Evolutionary conservation across 495 filamentous ascomycete species (phyloP).

Genomic region (Pseudomonodictys pantanalensis): DNA sequence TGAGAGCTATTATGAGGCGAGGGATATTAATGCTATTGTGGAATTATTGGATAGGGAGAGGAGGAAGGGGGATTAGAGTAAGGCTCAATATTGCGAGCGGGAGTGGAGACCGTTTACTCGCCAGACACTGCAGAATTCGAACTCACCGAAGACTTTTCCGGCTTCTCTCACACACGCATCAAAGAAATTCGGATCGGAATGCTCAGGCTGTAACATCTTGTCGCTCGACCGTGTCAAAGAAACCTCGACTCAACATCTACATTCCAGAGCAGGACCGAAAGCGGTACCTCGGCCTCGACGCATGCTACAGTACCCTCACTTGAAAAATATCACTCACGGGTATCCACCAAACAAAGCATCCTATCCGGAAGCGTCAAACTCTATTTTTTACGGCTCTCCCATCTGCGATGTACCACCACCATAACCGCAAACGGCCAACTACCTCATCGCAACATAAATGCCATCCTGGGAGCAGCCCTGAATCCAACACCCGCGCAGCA

Average conservation of each 20-base stretch:
- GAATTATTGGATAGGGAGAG: neutral
- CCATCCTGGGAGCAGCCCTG: slow-evolving; percentile 10
- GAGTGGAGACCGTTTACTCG: neutral
- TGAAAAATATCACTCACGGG: neutral
- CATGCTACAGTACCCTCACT: neutral
- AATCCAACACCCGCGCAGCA: no score
- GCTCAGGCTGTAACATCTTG: no score
- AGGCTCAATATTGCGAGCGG: neutral
- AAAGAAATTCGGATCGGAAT: no score
- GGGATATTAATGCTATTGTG: neutral
- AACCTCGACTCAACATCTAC: neutral
- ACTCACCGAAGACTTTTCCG: no score
- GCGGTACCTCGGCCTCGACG: slow-evolving; percentile 3
- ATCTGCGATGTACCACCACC: neutral
- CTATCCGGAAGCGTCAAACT: neutral
- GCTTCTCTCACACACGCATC: no score
- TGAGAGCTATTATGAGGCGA: neutral
- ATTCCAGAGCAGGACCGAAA: slow-evolving; percentile 16
- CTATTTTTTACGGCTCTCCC: neutral
- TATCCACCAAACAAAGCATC: slow-evolving; percentile 14
- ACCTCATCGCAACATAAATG: neutral
- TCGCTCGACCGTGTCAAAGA: neutral
- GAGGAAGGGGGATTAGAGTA: neutral
- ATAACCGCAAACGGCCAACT: slow-evolving; percentile 17
- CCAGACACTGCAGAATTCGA: no score